phyloP scores from a whole-genome alignment of 2,329 filamentous ascomycete genomes.

The Penicillium sp. region DNA sequence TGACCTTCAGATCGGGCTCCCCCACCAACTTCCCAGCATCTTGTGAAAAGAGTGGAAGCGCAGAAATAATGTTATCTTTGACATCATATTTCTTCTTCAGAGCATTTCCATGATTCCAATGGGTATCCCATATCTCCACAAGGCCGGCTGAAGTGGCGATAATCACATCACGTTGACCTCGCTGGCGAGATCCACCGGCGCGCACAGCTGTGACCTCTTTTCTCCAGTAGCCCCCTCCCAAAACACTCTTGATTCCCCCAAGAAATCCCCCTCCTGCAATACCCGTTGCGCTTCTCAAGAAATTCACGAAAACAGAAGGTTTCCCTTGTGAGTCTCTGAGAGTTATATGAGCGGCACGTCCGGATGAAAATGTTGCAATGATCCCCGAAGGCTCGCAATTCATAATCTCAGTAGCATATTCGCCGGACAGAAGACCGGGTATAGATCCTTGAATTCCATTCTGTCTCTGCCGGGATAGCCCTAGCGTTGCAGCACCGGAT shows the following conservation, averaged over 20 bases:
- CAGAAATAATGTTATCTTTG: conserved; percentile 62
- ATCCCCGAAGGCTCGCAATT: conserved; percentile 88
- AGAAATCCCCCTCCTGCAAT: conserved; percentile 67
- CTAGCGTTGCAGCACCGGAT: conserved; percentile 80
- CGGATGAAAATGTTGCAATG: conserved; percentile 79
- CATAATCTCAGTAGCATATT: conserved; percentile 73
- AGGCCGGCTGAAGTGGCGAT: conserved; percentile 75
- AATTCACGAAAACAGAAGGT: conserved; percentile 74
- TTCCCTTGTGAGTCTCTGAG: conserved; percentile 85
- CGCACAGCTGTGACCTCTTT: conserved; percentile 80
- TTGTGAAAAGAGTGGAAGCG: conserved; percentile 65
- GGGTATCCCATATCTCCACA: conserved; percentile 83
- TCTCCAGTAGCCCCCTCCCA: conserved; percentile 69
- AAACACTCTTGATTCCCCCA: conserved; percentile 74
- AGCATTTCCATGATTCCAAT: conserved; percentile 81
- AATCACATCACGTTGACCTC: conserved; percentile 83
- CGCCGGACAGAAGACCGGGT: conserved; percentile 73
- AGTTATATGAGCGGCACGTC: conserved; percentile 81
- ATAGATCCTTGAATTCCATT: conserved; percentile 76
- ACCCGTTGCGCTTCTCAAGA: conserved; percentile 65
- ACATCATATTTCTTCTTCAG: conserved; percentile 71
- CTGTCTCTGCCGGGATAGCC: conserved; percentile 78
- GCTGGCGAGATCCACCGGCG: conserved; percentile 68
- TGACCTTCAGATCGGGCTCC: conserved; percentile 65
- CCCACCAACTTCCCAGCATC: conserved; percentile 54